Evolutionary conservation across 495 filamentous ascomycete species (phyloP), one percentile per base, ranked within the genome.

Genomic region (Trichoderma parareesei): DNA sequence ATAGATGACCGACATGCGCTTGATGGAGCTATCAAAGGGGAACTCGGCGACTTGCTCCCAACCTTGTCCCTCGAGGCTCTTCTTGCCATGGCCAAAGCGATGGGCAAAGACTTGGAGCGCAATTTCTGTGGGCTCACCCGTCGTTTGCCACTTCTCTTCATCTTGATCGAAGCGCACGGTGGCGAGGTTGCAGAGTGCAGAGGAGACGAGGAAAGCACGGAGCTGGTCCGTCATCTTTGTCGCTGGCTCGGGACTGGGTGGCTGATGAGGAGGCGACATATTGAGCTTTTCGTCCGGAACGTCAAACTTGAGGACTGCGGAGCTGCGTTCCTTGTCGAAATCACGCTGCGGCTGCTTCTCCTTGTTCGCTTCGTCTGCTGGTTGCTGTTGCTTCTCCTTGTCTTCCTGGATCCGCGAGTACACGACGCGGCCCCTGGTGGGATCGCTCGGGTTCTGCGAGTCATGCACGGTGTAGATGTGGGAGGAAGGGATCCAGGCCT

Each of bases 91-190:
- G 14, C 84, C 77, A 69, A 92, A 92, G 43, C 90, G 84, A 71
- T 87, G 80, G 0, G 88, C 83, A 65, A 94, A 89, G 46, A 94
- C 87, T 67, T 92, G 89, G 1, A 94, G 78, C 8, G 90, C 90
- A 66, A 93, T 90, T 71, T 93, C 90, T 10, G 90, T 94, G 33
- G 90, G 90, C 69, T 93, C 90, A 14, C 90, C 90, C 10, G 86
- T 87, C 0, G 89, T 85, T 71, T 87, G 82, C 90, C 90, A 94
- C 57, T 71, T 67, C n/a, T 71, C 74, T 42, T 82, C 75, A 13
- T 63, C 59, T 64, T 82, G 74, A 65, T 87, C 82, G 61, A 83
- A 81, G 14, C 86, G 82, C 7, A 94, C 85, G 0, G 81, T 83
- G 6, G 90, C 87, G 43, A 93, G 80, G 69, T 94, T 94, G 77